A percentile compares a stretch with the other conserved stretches of the same genome.
phyloP scores from a whole-genome alignment of 306 rosid species.

The Prunus mume region DNA sequence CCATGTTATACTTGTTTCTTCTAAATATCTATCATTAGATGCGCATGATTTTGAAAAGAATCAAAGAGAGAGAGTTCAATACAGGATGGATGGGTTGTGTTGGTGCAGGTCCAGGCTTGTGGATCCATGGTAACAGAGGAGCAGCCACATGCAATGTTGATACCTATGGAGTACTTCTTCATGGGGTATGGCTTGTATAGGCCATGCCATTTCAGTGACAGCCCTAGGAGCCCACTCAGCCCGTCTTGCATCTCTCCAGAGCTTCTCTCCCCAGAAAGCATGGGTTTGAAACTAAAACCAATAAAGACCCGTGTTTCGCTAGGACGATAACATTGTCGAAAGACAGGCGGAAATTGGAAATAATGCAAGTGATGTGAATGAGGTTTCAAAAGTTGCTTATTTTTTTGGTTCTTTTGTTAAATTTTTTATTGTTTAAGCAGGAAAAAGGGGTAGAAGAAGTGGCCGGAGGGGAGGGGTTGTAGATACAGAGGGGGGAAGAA shows the following conservation, averaged over 20 bases:
- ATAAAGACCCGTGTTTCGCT: conserved; percentile 71
- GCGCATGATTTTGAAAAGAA: background rate
- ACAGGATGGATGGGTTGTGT: conserved; percentile 17
- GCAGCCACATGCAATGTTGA: conserved; percentile 94
- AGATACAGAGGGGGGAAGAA: conserved; percentile 37
- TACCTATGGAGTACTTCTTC: conserved; percentile 85
- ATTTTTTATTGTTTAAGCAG: conserved; percentile 19
- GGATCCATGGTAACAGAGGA: conserved; percentile 98
- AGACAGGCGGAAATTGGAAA: conserved; percentile 14
- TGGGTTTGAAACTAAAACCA: conserved; percentile 92
- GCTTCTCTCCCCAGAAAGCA: conserved; percentile 95
- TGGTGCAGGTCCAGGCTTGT: conserved; percentile 81
- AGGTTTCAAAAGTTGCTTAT: background rate
- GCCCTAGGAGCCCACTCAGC: conserved; percentile 84
- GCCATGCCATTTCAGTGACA: conserved; percentile 60
- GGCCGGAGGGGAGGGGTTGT: conserved; percentile 38
- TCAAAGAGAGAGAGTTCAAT: background rate
- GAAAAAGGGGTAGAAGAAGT: conserved; percentile 19
- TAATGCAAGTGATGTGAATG: conserved; percentile 20
- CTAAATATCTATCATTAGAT: background rate
- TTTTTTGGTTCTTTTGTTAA: conserved; percentile 19
- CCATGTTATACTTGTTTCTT: background rate
- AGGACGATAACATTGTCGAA: conserved; percentile 25
- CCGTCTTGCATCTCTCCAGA: conserved; percentile 91
- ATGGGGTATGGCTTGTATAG: conserved; percentile 86